Conservation (phyloP, 768 basidiomycete genomes). For the Fistulinella prunicolor region DNA sequence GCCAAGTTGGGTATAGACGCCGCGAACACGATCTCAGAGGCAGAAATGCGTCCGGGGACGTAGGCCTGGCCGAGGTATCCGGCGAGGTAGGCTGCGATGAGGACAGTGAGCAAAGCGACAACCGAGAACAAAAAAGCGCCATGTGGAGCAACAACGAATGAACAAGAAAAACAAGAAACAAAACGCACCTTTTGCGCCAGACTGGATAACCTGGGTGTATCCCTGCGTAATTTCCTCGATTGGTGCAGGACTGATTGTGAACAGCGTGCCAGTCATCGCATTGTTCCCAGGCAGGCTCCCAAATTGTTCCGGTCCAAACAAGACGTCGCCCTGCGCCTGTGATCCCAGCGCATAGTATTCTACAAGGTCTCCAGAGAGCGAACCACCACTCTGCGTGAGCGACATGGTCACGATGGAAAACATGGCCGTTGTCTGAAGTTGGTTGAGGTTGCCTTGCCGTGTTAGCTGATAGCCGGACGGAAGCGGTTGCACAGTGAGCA, state of each 20-base stretch:
- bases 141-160: no score
- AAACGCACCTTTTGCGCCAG: conserved; percentile 21
- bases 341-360: conserved; percentile 11
- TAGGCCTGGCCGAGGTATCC: conserved; percentile 26
- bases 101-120: no score
- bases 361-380: background rate
- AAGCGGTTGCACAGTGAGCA: conserved; percentile 18
- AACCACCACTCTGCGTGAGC: conserved; percentile 5
- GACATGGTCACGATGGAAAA: conserved; percentile 19
- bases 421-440: conserved; percentile 22
- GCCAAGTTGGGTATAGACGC: conserved; percentile 28
- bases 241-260: conserved; percentile 6
- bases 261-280: background rate
- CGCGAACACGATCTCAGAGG: conserved; percentile 21
- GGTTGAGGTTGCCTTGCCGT: conserved; percentile 24
- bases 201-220: conserved; percentile 22
- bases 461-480: conserved; percentile 7
- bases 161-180: no score
- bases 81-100: conserved; percentile 14
- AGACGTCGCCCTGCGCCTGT: conserved; percentile 14
- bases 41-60: conserved; percentile 29
- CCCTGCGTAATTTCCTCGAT: conserved; percentile 14
- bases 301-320: conserved; percentile 21
- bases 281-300: conserved; percentile 2
- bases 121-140: no score